Evolutionary conservation across 202 grass and related monocot genomes (phyloP).

Genomic region (Zizania palustris): DNA sequence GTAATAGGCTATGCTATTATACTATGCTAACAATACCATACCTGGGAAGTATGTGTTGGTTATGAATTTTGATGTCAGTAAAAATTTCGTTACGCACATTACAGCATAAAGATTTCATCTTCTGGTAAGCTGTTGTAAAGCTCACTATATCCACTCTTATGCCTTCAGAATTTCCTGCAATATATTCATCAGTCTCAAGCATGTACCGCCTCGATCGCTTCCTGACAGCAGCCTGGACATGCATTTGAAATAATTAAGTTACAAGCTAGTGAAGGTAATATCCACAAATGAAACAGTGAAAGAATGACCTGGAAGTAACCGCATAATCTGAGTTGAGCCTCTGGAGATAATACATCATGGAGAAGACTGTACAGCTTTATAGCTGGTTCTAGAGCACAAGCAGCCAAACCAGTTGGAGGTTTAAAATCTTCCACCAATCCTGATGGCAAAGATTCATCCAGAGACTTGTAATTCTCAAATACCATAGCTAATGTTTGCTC

Average conservation of each 20-base stretch:
- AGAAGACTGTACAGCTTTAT: constrained; percentile 97
- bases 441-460: constrained; percentile 77
- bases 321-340: constrained; percentile 90
- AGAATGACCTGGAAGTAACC: constrained; percentile 92
- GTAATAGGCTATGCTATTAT: background rate
- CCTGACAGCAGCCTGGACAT: constrained; percentile 82
- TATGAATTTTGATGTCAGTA: constrained; percentile 99
- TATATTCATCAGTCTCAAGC: constrained; percentile 92
- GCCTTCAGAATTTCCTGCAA: constrained; percentile 68
- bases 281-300: constrained; percentile 16
- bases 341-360: constrained; percentile 88
- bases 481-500: constrained; percentile 82
- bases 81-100: constrained; percentile 91
- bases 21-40: constrained; percentile 24
- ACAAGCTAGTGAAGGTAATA: background rate
- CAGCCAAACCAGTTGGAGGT: constrained; percentile 75
- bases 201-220: constrained; percentile 84
- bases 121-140: constrained; percentile 79
- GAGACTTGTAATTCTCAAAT: constrained; percentile 96
- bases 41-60: constrained; percentile 95
- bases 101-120: constrained; percentile 89
- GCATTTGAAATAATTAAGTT: constrained; percentile 25
- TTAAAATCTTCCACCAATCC: constrained; percentile 81
- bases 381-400: constrained; percentile 74
- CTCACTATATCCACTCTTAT: constrained; percentile 67